Evolutionary conservation across 106 monocot genomes (phyloP).

Genomic region (Vanilla planifolia): DNA sequence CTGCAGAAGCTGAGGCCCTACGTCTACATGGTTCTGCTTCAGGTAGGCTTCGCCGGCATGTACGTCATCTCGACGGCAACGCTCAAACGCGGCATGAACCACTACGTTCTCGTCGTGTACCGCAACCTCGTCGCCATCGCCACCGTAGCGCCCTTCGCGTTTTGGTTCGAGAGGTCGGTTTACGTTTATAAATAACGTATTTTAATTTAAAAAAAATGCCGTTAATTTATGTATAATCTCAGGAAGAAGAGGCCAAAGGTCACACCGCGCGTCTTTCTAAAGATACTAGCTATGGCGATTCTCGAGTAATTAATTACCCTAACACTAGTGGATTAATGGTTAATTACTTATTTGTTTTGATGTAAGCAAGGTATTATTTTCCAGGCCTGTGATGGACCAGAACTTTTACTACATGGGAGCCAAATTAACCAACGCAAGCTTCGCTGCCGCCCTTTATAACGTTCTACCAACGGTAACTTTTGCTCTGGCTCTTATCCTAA

Average conservation of each 20-base stretch:
- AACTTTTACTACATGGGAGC: conserved; percentile 82
- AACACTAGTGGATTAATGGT: no score
- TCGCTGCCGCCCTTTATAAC: conserved; percentile 67
- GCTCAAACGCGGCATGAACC: conserved; percentile 57
- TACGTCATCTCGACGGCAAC: conserved; percentile 34
- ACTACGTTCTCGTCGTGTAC: conserved; percentile 63
- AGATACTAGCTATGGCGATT: conserved; percentile 53
- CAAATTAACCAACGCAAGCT: conserved; percentile 67
- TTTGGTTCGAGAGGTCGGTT: conserved; percentile 61
- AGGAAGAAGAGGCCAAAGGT: conserved; percentile 77
- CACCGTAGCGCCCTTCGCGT: conserved; percentile 47
- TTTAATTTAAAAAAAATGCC: no score
- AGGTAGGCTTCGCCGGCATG: conserved; percentile 59
- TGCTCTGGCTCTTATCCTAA: conserved; percentile 35
- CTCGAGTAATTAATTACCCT: conserved; percentile 46
- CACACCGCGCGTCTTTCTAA: conserved; percentile 51
- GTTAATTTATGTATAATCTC: no score
- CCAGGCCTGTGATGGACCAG: conserved; percentile 85
- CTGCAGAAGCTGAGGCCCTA: conserved; percentile 39
- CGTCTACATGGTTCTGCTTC: conserved; percentile 43
- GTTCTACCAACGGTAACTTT: conserved; percentile 73
- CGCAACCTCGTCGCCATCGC: conserved; percentile 32
- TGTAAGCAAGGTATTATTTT: not conserved
- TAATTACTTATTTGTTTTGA: not conserved
- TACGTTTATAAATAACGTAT: no score